Evolutionary conservation across 257 asterid species (phyloP).

Genomic region (Linaria vulgaris): DNA sequence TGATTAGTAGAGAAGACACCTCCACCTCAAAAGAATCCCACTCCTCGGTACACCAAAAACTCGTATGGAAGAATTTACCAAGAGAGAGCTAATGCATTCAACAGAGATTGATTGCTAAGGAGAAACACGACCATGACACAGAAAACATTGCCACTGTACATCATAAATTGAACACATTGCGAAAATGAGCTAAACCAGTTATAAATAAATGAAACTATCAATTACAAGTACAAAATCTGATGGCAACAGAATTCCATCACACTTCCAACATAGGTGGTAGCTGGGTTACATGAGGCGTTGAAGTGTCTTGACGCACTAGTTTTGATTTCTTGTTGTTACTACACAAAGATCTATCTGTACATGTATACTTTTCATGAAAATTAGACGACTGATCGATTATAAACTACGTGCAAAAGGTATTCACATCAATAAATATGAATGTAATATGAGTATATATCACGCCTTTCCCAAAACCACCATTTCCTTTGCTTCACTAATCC

Average conservation of each 20-base stretch:
- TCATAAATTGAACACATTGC: too few species aligned
- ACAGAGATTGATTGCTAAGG: neutral
- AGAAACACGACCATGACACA: neutral
- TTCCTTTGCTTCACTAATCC: conserved; percentile 13
- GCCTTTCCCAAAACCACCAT: conserved; percentile 20
- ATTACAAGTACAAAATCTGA: conserved; percentile 16
- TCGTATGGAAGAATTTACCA: too few species aligned
- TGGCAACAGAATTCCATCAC: conserved; percentile 24
- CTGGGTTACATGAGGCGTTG: conserved; percentile 19
- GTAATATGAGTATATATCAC: neutral
- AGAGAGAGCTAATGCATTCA: neutral
- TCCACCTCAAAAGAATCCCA: too few species aligned
- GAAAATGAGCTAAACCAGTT: neutral
- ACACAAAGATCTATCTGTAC: conserved; percentile 35
- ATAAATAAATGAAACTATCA: conserved; percentile 4
- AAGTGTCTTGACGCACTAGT: conserved; percentile 18
- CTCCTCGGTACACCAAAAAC: too few species aligned
- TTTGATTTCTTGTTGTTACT: conserved; percentile 11
- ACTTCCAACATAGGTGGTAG: conserved; percentile 25
- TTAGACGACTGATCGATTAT: conserved; percentile 20
- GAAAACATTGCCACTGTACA: too few species aligned
- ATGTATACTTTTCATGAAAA: conserved; percentile 23
- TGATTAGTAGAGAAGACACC: too few species aligned
- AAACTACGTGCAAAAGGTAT: conserved; percentile 21
- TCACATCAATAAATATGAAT: conserved; percentile 17